Percentiles rank a stretch among this genome's conserved stretches.
phyloP scores from a whole-genome alignment of 139 green algal species.

The Volvox africanus region DNA sequence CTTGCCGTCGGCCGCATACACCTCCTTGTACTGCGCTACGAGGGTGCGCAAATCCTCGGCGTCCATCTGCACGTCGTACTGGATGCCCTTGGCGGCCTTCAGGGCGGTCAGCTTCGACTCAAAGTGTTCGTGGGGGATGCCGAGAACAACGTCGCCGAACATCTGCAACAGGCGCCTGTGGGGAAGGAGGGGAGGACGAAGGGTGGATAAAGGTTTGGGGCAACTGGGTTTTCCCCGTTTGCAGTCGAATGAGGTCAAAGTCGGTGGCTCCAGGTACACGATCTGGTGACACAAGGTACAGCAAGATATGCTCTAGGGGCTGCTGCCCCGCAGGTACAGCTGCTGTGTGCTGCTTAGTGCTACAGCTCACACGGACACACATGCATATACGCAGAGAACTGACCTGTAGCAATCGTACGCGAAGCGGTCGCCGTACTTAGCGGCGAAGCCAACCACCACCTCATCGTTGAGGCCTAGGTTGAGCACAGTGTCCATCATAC shows the following conservation, averaged over 20 bases:
- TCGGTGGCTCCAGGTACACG: too few species aligned
- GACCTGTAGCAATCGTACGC: constrained; percentile 86
- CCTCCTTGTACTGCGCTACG: constrained; percentile 59
- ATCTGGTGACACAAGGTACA: too few species aligned
- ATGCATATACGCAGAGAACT: too few species aligned
- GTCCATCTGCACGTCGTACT: constrained; percentile 84
- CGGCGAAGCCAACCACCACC: constrained; percentile 68
- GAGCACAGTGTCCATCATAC: constrained; percentile 96
- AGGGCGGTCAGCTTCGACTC: constrained; percentile 77
- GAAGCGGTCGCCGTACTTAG: constrained; percentile 70
- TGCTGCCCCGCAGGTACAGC: too few species aligned
- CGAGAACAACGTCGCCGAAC: constrained; percentile 89
- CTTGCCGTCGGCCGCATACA: constrained; percentile 69
- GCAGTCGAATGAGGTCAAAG: too few species aligned
- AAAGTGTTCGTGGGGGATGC: constrained; percentile 81
- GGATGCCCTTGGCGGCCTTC: constrained; percentile 70
- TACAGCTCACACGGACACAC: too few species aligned
- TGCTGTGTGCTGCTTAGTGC: too few species aligned
- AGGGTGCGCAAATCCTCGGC: constrained; percentile 80
- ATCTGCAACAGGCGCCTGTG: constrained; percentile 88
- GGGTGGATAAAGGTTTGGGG: too few species aligned
- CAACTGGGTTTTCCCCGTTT: too few species aligned
- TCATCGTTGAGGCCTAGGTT: constrained; percentile 92
- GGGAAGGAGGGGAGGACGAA: too few species aligned
- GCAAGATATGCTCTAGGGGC: too few species aligned